These are phyloP conservation scores for Rhizomucor miehei DNA, from an alignment of 371 early-diverging fungal species.

Conservation along the genomic window DNA sequence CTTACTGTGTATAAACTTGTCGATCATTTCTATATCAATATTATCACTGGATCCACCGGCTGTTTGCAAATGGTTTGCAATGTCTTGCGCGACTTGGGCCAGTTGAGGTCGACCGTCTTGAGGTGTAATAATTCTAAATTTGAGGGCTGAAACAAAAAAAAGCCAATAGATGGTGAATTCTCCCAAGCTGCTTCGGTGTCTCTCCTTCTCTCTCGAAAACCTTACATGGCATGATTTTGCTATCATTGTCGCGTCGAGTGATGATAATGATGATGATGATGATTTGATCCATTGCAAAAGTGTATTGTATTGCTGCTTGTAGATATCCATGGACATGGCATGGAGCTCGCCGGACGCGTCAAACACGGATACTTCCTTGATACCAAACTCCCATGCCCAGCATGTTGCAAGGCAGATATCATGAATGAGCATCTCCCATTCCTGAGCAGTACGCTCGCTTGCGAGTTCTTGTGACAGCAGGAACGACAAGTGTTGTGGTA, in stretches of 20 bases:
- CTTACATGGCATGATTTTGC: neutral
- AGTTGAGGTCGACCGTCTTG: conserved; percentile 29
- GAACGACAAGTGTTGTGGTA: conserved; percentile 40
- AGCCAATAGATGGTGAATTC: neutral
- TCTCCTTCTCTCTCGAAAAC: neutral
- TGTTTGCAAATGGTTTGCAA: conserved; percentile 9
- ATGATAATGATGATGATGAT: neutral
- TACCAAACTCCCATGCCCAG: conserved; percentile 46
- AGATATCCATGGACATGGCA: conserved; percentile 24
- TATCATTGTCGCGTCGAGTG: too few relatives aligned
- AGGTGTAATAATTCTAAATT: conserved; percentile 32
- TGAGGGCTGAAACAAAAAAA: conserved; percentile 14
- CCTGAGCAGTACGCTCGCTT: conserved; percentile 19
- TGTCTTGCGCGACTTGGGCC: conserved; percentile 24
- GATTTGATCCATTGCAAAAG: conserved; percentile 32
- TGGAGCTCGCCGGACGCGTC: conserved; percentile 37
- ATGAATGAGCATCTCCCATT: conserved; percentile 31
- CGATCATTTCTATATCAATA: conserved; percentile 29
- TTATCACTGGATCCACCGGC: conserved; percentile 10
- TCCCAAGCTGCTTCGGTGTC: neutral
- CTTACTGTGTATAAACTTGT: conserved; percentile 37
- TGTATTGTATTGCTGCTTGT: conserved; percentile 30
- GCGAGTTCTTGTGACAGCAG: conserved; percentile 32
- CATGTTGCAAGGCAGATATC: conserved; percentile 36
- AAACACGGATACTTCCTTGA: conserved; percentile 39